Evolutionary conservation across 2,329 filamentous ascomycete genomes (phyloP).

Genomic region (Diplodia seriata): DNA sequence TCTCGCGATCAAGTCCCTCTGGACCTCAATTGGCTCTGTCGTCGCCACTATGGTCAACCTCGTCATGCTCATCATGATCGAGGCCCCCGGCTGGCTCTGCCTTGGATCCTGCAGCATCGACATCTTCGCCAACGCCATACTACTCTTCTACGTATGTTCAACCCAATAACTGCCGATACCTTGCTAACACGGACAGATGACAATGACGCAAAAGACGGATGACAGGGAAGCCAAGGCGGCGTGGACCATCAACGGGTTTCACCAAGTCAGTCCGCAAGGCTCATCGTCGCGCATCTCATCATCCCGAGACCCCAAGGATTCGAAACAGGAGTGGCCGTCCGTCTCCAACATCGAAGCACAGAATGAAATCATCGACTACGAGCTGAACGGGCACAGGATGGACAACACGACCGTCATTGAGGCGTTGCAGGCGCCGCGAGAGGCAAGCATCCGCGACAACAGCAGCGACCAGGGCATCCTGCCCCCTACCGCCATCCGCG

Average conservation of each 20-base stretch:
- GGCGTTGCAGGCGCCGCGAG: background rate
- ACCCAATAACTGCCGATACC: no score
- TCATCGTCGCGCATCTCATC: background rate
- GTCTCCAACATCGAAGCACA: background rate
- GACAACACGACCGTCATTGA: background rate
- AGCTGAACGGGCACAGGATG: background rate
- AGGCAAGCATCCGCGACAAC: background rate
- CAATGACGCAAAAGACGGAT: background rate
- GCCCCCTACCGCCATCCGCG: background rate
- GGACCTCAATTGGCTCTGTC: slow-evolving; percentile 6
- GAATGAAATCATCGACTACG: background rate
- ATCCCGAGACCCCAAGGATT: background rate
- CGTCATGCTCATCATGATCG: slow-evolving; percentile 19
- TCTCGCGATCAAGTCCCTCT: background rate
- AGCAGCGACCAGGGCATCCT: background rate
- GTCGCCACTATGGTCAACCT: slow-evolving; percentile 13
- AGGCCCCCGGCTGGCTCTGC: slow-evolving; percentile 11
- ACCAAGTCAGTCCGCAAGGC: background rate
- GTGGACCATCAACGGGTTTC: slow-evolving; percentile 4
- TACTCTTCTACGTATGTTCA: background rate
- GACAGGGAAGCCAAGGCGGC: background rate
- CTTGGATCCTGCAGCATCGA: slow-evolving; percentile 1
- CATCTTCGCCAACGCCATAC: slow-evolving; percentile 3
- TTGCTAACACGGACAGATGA: background rate
- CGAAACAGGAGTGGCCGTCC: background rate